Base-by-base conservation (phyloP, 2,329 filamentous ascomycete species). In the Bipolaris bicolor region DNA sequence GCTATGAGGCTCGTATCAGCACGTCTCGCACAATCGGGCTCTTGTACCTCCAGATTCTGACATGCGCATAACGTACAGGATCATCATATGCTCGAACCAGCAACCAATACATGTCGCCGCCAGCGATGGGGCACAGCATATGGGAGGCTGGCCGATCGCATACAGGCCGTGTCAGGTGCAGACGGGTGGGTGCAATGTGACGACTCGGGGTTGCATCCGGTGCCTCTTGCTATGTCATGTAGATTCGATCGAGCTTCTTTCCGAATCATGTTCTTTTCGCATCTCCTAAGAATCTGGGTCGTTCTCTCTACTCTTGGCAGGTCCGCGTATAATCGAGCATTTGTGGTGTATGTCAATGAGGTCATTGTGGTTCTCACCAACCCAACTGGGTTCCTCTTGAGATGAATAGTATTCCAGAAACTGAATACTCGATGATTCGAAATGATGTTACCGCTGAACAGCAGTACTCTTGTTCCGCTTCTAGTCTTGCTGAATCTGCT, bases 311-410 rank as follows among this genome's bases (percentile, higher is more conserved):
- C 54, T 80, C 79, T 61, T 79, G 76, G 50, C 76, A 78, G 5
- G 81, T 46, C 48, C 79, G 65, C 9, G 76, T 79, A 67, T 76
- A 80, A 65, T 81, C 79, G 58, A 81, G 62, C 6, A 76, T 68
- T 2, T 77, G 74, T 5, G 76, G 78, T 37, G 77, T 65, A 22
- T 77, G 68, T 80, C 80, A 82, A 61, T 79, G 81, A 7, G 67
- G 68, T 0, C 70, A 73, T 7, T 29, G 45, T 7, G 52, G 29
- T 3, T 64, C 62, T 46, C 70, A 60, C 54, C 75, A 79, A 16
- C 63, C 59, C 18, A 73, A 68, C 33, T 69, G 34, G 72, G 69
- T 15, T 54, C 57, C 43, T 63, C 61, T 2, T 63, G 62, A 18
- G 63, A 56, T 26, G 77, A 68, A 29, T 70, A 37, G 11, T 71